Evolutionary conservation across 176 grass and related monocot genomes (phyloP), one percentile per base, ranked within the genome.

Genomic region (Luzula sylvatica): DNA sequence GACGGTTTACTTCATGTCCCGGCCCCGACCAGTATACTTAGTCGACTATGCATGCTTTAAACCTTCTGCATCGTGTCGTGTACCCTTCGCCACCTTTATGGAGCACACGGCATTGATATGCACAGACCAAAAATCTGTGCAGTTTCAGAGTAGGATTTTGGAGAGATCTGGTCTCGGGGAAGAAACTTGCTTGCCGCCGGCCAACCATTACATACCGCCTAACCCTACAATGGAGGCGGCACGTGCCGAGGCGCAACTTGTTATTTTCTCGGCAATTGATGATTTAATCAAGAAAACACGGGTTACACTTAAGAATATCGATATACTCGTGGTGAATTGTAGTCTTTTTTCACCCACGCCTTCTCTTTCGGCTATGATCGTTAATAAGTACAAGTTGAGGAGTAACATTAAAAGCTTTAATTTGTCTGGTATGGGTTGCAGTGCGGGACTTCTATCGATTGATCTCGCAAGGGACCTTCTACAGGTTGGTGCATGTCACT

Each of bases 341-440:
- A 94, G 87, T 35, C 78, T 94, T 32, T 94, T 94, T 64, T 87
- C 87, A 0, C 82, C 87, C 0, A 94, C 87, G 7, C 87, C 87
- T 0, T 94, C 87, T 0, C 82, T 94, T 2, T 94, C 87, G 5
- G 87, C 87, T 26, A 94, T 94, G 82, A 94, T 94, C 66, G 76
- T 94, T 50, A 94, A 94, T 53, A 80, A 76, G 78, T 94, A 94
- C 75, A 94, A 83, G 68, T 76, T 94, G 3, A 69, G 87, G 3
- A 87, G 82, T 71, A 94, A 94, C 66, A 79, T 80, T 44, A 75
- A 79, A 3, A 94, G 87, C 78, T 94, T 94, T 73, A 94, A 94
- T 75, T 58, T 94, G 15, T 94, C 87, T 32, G 87, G 87, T 3
- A 94, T 94, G 87, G 87, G 87, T 0, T 94, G 87, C 78, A 94